Evolutionary conservation across 495 filamentous ascomycete species (phyloP), one percentile per base, ranked within the genome.

Genomic region (Aspergillus leporis): DNA sequence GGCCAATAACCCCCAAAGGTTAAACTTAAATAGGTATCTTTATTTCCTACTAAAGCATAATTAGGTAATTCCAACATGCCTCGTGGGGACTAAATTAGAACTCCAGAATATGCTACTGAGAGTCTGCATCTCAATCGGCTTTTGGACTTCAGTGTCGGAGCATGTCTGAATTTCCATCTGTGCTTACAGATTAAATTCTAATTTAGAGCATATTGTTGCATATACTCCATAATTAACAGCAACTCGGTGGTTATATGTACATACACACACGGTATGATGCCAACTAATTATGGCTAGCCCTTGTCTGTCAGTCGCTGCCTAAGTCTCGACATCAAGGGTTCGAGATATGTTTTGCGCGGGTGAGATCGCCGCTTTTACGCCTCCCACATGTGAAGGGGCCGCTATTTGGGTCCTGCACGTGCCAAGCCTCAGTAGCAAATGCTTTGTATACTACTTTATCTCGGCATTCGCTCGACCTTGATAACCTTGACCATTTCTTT

Each of bases 61-160:
- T 40, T 8, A 23, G 25, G 48, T 28, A 18, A 50, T 50, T 58
- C 9, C 46, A 49, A 36, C 50, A 34, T 31, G 38, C 38, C 50
- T 58, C 50, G 34, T 54, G 60, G 31, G 49, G 41, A 61, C 43
- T 52, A 46, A 56, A 61, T 52, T 51, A 47, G 59, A 53, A 45
- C 41, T 12, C 19, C 43, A 47, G 21, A 31, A 28, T 51, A 40
- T 45, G 41, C 31, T 47, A 5, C 28, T 49, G 18, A 3, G 1
- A 22, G 58, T 21, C 41, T 55, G 23, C 8, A 47, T 41, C 36
- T 18, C 31, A 22, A 19, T 47, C 43, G 18, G 43, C 19, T 47
- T n/a, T 47, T 47, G 10, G 19, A 47, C 43, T 47, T 47, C 21
- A 55, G 28, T 48, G 28, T 45, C 28, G 41, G 21, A 23, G 43